These are phyloP conservation scores for Xerocomellus intermedius DNA, from an alignment of 768 basidiomycete genomes.

Conservation along the genomic window DNA sequence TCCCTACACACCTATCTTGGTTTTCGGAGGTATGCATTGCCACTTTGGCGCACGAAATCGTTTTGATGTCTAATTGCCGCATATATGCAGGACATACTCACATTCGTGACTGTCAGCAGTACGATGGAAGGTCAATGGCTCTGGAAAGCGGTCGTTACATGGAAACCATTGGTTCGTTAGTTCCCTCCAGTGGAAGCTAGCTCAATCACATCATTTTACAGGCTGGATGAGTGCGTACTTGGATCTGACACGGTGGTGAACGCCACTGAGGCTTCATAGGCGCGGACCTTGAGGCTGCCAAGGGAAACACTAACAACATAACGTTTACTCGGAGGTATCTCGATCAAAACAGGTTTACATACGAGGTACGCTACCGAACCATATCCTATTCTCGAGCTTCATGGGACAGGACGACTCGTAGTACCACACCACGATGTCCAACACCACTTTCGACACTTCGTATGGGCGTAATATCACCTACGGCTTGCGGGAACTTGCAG, in stretches of 20 bases:
- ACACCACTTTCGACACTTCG: slow-evolving; percentile 59
- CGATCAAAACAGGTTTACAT: slow-evolving; percentile 76
- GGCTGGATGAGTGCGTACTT: slow-evolving; percentile 61
- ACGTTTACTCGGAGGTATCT: slow-evolving; percentile 71
- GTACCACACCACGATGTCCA: slow-evolving; percentile 63
- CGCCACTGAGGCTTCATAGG: slow-evolving; percentile 29
- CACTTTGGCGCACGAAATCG: not conserved
- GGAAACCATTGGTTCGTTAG: slow-evolving; percentile 76
- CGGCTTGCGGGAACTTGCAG: slow-evolving; percentile 52
- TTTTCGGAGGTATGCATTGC: slow-evolving; percentile 62
- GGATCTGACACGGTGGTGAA: not conserved
- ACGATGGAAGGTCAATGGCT: slow-evolving; percentile 30
- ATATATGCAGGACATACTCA: slow-evolving; percentile 48
- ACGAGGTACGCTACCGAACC: slow-evolving; percentile 47
- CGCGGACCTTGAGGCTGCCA: slow-evolving; percentile 44
- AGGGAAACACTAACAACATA: slow-evolving; percentile 46
- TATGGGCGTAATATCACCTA: slow-evolving; percentile 52
- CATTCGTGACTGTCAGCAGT: slow-evolving; percentile 29
- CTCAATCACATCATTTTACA: not conserved
- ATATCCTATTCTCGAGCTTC: not conserved
- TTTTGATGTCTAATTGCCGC: not conserved
- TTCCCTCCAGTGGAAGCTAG: not conserved
- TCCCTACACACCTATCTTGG: slow-evolving; percentile 72
- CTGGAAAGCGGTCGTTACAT: slow-evolving; percentile 87
- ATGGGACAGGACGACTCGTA: slow-evolving; percentile 21